A percentile compares a stretch with the other conserved stretches of the same genome.
Evolutionary conservation across 192 early-diverging fungal genomes (phyloP).

Genomic region (Coemansia sp.): DNA sequence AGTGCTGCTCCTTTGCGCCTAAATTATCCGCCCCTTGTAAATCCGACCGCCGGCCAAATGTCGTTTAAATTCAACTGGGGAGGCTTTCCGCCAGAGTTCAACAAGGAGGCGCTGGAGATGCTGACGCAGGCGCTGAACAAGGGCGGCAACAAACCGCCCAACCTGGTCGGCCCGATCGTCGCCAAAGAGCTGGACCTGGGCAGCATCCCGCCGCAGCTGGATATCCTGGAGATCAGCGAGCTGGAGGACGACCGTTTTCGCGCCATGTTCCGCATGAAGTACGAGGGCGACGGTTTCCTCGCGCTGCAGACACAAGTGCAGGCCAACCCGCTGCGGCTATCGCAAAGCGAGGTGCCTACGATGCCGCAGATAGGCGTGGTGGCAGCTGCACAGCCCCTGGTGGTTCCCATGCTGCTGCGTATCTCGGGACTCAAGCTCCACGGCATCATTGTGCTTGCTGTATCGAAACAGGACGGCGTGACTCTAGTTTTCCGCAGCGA

Average conservation of each 20-base stretch:
- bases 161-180: constrained; percentile 87
- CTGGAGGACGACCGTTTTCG: constrained; percentile 90
- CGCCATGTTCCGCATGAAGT: constrained; percentile 93
- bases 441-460: constrained; percentile 90
- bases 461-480: constrained; percentile 90
- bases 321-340: constrained; percentile 48
- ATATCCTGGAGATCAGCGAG: constrained; percentile 97
- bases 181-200: constrained; percentile 97
- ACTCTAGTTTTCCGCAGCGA: constrained; percentile 98
- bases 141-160: constrained; percentile 80
- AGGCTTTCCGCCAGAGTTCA: constrained; percentile 80
- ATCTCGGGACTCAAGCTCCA: constrained; percentile 85
- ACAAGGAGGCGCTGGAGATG: constrained; percentile 78
- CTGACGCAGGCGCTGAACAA: constrained; percentile 92
- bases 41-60: constrained; percentile 49
- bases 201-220: constrained; percentile 89
- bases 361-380: constrained; percentile 67
- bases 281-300: constrained; percentile 89
- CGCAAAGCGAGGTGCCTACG: constrained; percentile 56
- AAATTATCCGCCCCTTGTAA: too few species aligned
- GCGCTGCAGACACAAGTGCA: constrained; percentile 93
- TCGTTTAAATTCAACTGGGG: constrained; percentile 98
- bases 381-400: constrained; percentile 88
- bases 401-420: constrained; percentile 93
- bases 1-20: too few species aligned